phyloP scores from a whole-genome alignment of 1,284 basidiomycete genomes.

The Ganoderma lingzhi region DNA sequence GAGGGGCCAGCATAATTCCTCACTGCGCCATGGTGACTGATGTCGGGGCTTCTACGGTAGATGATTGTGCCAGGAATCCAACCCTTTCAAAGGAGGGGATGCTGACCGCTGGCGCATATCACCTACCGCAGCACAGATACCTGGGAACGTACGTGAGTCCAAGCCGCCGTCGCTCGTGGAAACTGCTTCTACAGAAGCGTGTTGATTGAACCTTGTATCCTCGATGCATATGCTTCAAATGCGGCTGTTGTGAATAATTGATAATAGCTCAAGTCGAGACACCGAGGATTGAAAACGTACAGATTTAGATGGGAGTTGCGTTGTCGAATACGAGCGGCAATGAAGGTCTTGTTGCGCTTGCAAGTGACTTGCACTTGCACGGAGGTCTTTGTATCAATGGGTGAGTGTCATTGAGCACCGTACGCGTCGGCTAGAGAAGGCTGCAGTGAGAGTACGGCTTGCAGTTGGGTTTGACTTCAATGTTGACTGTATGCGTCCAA shows the following conservation, averaged over 20 bases:
- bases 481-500: too few relatives aligned
- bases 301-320: background rate
- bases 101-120: background rate
- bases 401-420: background rate
- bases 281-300: background rate
- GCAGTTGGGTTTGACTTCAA: too few relatives aligned
- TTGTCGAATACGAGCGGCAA: background rate
- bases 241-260: background rate
- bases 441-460: too few relatives aligned
- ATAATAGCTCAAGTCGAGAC: background rate
- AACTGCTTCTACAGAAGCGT: background rate
- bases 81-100: constrained; percentile 1
- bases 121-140: constrained; percentile 15
- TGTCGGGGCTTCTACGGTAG: background rate
- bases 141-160: constrained; percentile 3
- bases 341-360: too few relatives aligned
- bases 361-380: too few relatives aligned
- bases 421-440: too few relatives aligned
- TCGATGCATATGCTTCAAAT: background rate
- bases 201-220: constrained; percentile 3
- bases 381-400: too few relatives aligned
- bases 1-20: background rate
- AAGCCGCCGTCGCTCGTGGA: background rate
- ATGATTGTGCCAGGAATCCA: background rate
- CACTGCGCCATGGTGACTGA: background rate